Evolutionary conservation across 2,329 filamentous ascomycete species (phyloP), one percentile per base, ranked within the genome.

Genomic region (Tolypocladium pustulatum): DNA sequence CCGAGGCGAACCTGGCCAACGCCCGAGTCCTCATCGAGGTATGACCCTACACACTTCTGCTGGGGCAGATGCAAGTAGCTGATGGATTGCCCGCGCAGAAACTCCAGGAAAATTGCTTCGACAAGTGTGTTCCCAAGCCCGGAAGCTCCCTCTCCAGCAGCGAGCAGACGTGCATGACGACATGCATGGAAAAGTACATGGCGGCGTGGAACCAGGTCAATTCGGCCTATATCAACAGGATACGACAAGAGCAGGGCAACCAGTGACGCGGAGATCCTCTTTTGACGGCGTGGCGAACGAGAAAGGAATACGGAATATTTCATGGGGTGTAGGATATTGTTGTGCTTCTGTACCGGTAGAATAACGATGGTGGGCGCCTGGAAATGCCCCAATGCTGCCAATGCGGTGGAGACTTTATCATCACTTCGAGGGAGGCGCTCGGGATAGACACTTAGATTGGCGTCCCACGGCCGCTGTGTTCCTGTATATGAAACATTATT

Each of bases 111-210:
- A 85, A 87, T 74, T 93, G 89, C 78, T 93, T 91, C 76, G 83
- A 89, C 54, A 86, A 85, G 71, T 93, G 89, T 73, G 76, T 92
- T 20, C 79, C 87, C 55, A 85, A 87, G 68, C 87, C 89, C 57
- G 86, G 87, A 59, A 72, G 79, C 55, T 84, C 83, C 57, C 75
- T 92, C 58, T 86, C 85, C 55, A 82, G 80, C 73, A 74, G 81
- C 73, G 89, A 93, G 72, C 78, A 84, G 69, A 78, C 81, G 27
- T 93, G 89, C 76, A 80, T 89, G 68, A 89, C 82, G 25, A 79
- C 81, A 61, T 93, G 89, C 78, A 89, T 91, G 84, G 88, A 92
- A 67, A 92, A 92, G 74, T 93, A 92, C 79, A 90, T 92, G 79
- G 76, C 80, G 37, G 82, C 88, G 13, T 93, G 89, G 89, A 91